Conservation (phyloP, 106 monocot species). For the Posidonia australis region DNA sequence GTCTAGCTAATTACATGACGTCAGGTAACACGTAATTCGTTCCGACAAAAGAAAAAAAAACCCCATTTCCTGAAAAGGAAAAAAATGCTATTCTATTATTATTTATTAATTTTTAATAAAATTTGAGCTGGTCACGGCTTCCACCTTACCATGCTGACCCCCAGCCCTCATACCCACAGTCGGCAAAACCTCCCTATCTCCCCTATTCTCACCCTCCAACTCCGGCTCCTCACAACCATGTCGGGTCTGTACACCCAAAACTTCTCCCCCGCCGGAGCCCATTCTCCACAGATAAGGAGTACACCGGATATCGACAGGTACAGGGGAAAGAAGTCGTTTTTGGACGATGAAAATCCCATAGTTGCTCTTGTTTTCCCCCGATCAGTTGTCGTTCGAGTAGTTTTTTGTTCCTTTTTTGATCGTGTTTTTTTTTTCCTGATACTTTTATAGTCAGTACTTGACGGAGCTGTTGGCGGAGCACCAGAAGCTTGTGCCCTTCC, state of each 20-base stretch:
- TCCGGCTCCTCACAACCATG: constrained; percentile 28
- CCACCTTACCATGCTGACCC: too few species aligned
- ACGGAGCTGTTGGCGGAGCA: constrained; percentile 81
- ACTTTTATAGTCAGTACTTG: constrained; percentile 74
- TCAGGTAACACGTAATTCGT: too few species aligned
- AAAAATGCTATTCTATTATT: too few species aligned
- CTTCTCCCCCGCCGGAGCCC: constrained; percentile 75
- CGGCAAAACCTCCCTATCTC: too few species aligned
- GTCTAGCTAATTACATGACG: too few species aligned
- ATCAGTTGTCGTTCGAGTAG: background rate
- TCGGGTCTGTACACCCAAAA: constrained; percentile 63
- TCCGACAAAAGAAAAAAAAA: too few species aligned
- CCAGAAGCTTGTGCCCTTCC: constrained; percentile 92
- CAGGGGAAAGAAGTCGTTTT: background rate
- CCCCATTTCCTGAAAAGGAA: too few species aligned
- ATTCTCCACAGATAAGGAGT: constrained; percentile 74
- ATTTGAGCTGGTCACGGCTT: too few species aligned
- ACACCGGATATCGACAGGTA: constrained; percentile 75
- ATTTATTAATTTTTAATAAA: too few species aligned
- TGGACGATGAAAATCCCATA: background rate
- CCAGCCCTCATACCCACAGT: too few species aligned
- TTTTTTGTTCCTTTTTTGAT: constrained; percentile 6
- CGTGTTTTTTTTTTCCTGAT: constrained; percentile 9
- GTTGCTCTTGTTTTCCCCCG: background rate
- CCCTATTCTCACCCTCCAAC: constrained; percentile 2